A percentile compares a stretch with the other conserved stretches of the same genome.
phyloP scores from a whole-genome alignment of 768 basidiomycete species.

The Trametopsis cervina region DNA sequence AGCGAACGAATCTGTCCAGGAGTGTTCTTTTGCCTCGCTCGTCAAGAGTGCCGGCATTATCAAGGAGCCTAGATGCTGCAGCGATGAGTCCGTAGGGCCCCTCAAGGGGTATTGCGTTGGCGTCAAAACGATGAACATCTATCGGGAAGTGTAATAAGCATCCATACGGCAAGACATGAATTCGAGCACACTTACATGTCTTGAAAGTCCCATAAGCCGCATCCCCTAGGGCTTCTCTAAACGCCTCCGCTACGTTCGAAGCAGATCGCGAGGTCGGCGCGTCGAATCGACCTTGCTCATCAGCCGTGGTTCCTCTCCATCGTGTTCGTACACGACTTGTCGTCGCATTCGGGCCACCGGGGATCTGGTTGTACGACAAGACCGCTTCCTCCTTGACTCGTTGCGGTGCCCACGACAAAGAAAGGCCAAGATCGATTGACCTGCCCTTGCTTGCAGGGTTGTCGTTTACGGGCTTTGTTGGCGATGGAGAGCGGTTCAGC shows the following conservation, averaged over 20 bases:
- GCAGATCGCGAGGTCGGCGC: constrained; percentile 14
- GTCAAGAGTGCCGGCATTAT: constrained; percentile 34
- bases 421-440: constrained; percentile 64
- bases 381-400: constrained; percentile 63
- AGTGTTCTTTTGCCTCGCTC: constrained; percentile 42
- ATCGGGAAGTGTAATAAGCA: neutral
- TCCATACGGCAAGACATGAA: constrained; percentile 1
- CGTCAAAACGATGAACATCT: constrained; percentile 76
- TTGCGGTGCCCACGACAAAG: constrained; percentile 66
- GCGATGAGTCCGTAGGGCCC: constrained; percentile 65
- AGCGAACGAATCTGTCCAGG: constrained; percentile 52
- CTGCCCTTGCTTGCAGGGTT: constrained; percentile 45
- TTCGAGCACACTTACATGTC: constrained; percentile 44
- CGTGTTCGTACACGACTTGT: constrained; percentile 13
- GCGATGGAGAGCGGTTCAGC: constrained; percentile 6
- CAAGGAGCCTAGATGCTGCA: constrained; percentile 55
- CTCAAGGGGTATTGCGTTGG: constrained; percentile 67
- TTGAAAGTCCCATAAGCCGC: constrained; percentile 40
- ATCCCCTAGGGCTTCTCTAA: constrained; percentile 29
- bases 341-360: constrained; percentile 8
- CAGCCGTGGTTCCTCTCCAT: constrained; percentile 17
- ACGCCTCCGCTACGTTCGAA: constrained; percentile 32
- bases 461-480: constrained; percentile 13
- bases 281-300: constrained; percentile 25
- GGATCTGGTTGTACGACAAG: constrained; percentile 23